Evolutionary conservation across 2,329 filamentous ascomycete genomes (phyloP).

Genomic region (Acrodontium crateriforme): DNA sequence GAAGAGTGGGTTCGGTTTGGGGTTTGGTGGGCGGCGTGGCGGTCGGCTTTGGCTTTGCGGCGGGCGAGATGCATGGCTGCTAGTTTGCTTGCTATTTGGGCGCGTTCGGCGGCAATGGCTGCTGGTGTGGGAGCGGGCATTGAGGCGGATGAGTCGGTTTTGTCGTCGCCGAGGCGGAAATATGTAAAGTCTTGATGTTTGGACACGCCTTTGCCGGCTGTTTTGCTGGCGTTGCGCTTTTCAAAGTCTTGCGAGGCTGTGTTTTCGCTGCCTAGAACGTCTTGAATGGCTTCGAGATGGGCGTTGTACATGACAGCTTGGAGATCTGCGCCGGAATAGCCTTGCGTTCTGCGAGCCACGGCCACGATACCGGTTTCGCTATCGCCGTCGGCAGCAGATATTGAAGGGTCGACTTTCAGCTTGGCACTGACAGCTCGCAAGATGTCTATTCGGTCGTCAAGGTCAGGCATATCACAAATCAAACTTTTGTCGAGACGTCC

Average conservation of each 20-base stretch:
- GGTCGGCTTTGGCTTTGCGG: slow-evolving; percentile 44
- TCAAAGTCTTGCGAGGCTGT: slow-evolving; percentile 17
- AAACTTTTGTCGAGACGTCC: slow-evolving; percentile 88
- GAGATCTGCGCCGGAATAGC: slow-evolving; percentile 86
- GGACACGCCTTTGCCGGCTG: slow-evolving; percentile 1
- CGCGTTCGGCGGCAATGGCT: slow-evolving; percentile 55
- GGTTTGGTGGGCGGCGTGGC: slow-evolving; percentile 16
- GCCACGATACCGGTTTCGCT: slow-evolving; percentile 40
- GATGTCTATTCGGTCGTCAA: slow-evolving; percentile 77
- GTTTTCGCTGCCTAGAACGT: slow-evolving; percentile 48
- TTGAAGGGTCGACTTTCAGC: slow-evolving; percentile 53
- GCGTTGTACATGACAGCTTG: slow-evolving; percentile 94
- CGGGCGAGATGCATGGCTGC: slow-evolving; percentile 62
- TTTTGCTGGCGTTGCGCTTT: slow-evolving; percentile 16
- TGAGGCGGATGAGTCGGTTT: slow-evolving; percentile 24
- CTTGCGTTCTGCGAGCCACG: slow-evolving; percentile 66
- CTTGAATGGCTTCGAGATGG: slow-evolving; percentile 92
- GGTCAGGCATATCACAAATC: slow-evolving; percentile 73
- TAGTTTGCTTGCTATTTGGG: slow-evolving; percentile 68
- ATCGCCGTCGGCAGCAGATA: slow-evolving; percentile 39
- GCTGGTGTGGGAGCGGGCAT: slow-evolving; percentile 18
- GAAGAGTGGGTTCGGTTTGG: not conserved
- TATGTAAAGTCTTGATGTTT: slow-evolving; percentile 39
- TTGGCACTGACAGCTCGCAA: slow-evolving; percentile 71
- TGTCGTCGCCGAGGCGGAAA: slow-evolving; percentile 61